Conservation (phyloP, 768 basidiomycete species). For the Lactifluus hygrophoroides region DNA sequence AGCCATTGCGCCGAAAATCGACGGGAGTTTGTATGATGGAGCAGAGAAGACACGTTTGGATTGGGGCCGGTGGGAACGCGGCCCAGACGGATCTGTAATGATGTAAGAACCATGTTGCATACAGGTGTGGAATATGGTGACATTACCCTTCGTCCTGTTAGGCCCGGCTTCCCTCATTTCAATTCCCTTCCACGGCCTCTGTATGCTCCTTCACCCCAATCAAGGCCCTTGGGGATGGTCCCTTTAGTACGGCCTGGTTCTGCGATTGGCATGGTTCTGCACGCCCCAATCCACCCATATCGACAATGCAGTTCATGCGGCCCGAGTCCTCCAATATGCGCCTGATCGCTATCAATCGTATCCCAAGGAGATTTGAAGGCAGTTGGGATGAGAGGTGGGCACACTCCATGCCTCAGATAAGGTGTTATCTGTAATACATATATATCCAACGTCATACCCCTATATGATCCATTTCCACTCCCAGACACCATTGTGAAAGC, state of each 20-base stretch:
- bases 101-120: too few species aligned
- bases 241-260: constrained; percentile 96
- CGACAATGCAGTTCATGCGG: constrained; percentile 92
- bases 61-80: too few species aligned
- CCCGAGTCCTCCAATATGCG: constrained; percentile 93
- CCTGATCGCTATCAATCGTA: constrained; percentile 93
- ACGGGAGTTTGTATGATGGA: constrained; percentile 77
- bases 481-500: constrained; percentile 70
- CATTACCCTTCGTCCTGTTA: too few species aligned
- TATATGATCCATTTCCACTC: constrained; percentile 97
- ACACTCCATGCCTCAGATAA: constrained; percentile 28
- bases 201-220: constrained; percentile 90
- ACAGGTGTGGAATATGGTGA: too few species aligned
- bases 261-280: constrained; percentile 98
- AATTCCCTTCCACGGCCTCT: constrained; percentile 69
- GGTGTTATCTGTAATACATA: constrained; percentile 90
- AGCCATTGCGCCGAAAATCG: constrained; percentile 81
- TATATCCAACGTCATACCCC: constrained; percentile 97
- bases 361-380: constrained; percentile 97
- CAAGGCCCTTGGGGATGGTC: constrained; percentile 96
- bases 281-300: constrained; percentile 82
- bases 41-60: constrained; percentile 92
- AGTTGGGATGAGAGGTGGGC: constrained; percentile 96
- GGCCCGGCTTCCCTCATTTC: too few species aligned
- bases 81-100: too few species aligned